Conservation (phyloP, 306 rosid species). For the Fragaria iinumae region DNA sequence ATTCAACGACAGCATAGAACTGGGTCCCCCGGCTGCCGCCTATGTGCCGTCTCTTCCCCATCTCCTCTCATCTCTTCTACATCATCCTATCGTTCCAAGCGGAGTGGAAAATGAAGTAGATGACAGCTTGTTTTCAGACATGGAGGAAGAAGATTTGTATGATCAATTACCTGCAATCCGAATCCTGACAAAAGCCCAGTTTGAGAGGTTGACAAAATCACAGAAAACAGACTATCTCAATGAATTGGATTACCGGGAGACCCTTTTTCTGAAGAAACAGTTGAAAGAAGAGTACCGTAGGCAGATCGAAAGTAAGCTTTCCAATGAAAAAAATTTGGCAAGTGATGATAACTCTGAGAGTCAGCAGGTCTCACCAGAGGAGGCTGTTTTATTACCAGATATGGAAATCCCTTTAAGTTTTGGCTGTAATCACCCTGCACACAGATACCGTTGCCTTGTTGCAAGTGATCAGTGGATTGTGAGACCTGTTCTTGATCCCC, state of each 20-base stretch:
- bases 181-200: slow-evolving; percentile 74
- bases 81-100: slow-evolving; percentile 39
- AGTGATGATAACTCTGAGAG: slow-evolving; percentile 42
- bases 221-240: slow-evolving; percentile 78
- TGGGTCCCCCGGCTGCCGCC: slow-evolving; percentile 55
- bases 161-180: slow-evolving; percentile 82
- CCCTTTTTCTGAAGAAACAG: slow-evolving; percentile 85
- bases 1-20: slow-evolving; percentile 73
- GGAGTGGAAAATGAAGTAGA: slow-evolving; percentile 55
- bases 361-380: slow-evolving; percentile 51
- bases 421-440: slow-evolving; percentile 55
- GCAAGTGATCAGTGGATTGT: slow-evolving; percentile 66
- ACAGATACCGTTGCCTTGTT: slow-evolving; percentile 80
- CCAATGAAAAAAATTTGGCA: slow-evolving; percentile 32
- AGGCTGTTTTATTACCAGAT: slow-evolving; percentile 75
- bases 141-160: slow-evolving; percentile 75
- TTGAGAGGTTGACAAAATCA: slow-evolving; percentile 62
- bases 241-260: slow-evolving; percentile 94
- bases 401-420: slow-evolving; percentile 81
- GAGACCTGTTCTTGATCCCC: slow-evolving; percentile 94
- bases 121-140: slow-evolving; percentile 48
- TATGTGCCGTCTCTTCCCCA: slow-evolving; percentile 87
- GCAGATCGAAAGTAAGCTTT: slow-evolving; percentile 48
- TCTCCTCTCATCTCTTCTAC: slow-evolving; percentile 81
- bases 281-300: slow-evolving; percentile 64